Conservation (phyloP, 257 asterid genomes). For the Nicotiana undulata region DNA sequence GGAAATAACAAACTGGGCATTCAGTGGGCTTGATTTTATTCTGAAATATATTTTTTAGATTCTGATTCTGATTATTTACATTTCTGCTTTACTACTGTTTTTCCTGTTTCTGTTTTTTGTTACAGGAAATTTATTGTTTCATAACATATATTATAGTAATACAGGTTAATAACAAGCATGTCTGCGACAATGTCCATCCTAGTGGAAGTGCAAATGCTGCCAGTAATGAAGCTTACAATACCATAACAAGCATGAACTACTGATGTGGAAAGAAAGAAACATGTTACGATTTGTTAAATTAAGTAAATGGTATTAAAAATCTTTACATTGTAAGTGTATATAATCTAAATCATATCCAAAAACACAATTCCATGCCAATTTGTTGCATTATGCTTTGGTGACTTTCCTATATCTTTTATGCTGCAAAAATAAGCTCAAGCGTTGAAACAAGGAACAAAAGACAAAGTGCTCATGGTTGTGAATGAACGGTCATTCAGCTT, state of each 20-base stretch:
- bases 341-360: background rate
- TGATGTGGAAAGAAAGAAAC: background rate
- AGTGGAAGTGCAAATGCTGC: too few species aligned
- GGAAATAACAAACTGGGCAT: too few species aligned
- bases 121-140: too few species aligned
- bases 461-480: background rate
- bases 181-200: too few species aligned
- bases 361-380: background rate
- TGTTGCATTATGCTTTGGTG: background rate
- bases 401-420: background rate
- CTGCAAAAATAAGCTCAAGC: background rate
- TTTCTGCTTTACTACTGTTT: too few species aligned
- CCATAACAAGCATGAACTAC: background rate
- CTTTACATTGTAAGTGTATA: background rate
- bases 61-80: too few species aligned
- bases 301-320: background rate
- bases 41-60: too few species aligned
- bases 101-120: too few species aligned
- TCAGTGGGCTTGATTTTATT: too few species aligned
- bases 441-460: background rate
- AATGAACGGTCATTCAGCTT: conserved; percentile 12
- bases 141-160: too few species aligned
- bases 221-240: too few species aligned
- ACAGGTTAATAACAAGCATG: too few species aligned
- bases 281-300: background rate